Percentiles rank a stretch among this genome's conserved stretches.
Evolutionary conservation across 2,329 filamentous ascomycete genomes (phyloP).

Genomic region (Dactylellina parvicollis): DNA sequence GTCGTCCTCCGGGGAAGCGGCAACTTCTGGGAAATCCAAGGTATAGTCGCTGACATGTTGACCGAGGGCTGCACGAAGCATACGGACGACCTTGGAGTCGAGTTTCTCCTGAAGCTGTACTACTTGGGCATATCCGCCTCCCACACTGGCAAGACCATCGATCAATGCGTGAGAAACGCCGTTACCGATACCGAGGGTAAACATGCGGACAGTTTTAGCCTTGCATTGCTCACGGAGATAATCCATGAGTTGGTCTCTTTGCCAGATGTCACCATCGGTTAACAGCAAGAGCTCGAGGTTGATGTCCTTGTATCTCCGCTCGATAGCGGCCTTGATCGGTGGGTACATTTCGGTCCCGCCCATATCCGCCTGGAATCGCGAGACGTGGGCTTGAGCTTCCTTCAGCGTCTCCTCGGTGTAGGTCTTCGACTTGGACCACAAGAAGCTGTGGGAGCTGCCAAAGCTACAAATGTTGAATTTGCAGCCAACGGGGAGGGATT

Average conservation of each 20-base stretch:
- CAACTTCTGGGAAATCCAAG: slow-evolving; percentile 30
- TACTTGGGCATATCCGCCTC: slow-evolving; percentile 71
- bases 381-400: slow-evolving; percentile 63
- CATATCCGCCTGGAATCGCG: slow-evolving; percentile 63
- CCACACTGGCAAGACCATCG: slow-evolving; percentile 67
- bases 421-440: slow-evolving; percentile 65
- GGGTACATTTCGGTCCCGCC: slow-evolving; percentile 68
- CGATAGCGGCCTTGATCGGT: slow-evolving; percentile 62
- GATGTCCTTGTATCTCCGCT: slow-evolving; percentile 58
- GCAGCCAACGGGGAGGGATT: slow-evolving; percentile 71
- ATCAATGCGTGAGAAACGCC: slow-evolving; percentile 67
- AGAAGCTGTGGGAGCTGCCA: slow-evolving; percentile 64
- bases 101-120: slow-evolving; percentile 73
- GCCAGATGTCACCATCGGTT: slow-evolving; percentile 69
- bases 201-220: slow-evolving; percentile 64
- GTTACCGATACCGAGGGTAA: slow-evolving; percentile 68
- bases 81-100: slow-evolving; percentile 75
- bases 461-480: slow-evolving; percentile 79
- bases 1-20: slow-evolving; percentile 58
- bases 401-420: slow-evolving; percentile 65
- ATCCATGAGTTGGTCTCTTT: slow-evolving; percentile 63
- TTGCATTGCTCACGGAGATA: slow-evolving; percentile 62
- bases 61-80: slow-evolving; percentile 76
- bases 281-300: slow-evolving; percentile 68
- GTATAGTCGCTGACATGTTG: slow-evolving; percentile 70